Evolutionary conservation across 192 early-diverging fungal species (phyloP).

Genomic region (Linnemannia schmuckeri): DNA sequence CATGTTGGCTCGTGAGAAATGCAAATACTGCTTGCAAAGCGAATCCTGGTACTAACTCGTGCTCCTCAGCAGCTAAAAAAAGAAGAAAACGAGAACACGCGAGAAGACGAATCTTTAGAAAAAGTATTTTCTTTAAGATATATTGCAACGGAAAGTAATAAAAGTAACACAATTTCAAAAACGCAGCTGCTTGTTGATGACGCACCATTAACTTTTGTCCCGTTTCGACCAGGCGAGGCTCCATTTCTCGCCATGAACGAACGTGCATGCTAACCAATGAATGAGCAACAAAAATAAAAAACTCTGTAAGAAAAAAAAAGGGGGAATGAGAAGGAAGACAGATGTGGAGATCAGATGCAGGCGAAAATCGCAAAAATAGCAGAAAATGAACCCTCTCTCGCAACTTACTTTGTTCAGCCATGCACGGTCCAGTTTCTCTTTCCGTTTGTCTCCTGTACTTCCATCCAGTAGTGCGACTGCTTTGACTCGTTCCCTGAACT

Average conservation of each 20-base stretch:
- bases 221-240: background rate
- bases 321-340: too few relatives aligned
- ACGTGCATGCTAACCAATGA: background rate
- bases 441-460: background rate
- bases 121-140: too few relatives aligned
- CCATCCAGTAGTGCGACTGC: background rate
- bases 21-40: background rate
- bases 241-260: background rate
- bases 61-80: background rate
- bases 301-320: too few relatives aligned
- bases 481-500: background rate
- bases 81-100: background rate
- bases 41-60: background rate
- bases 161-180: too few relatives aligned
- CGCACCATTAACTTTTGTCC: background rate
- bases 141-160: too few relatives aligned
- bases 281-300: too few relatives aligned
- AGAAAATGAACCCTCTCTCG: background rate
- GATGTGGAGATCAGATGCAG: too few relatives aligned
- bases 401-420: background rate
- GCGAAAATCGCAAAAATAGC: background rate
- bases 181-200: background rate
- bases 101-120: too few relatives aligned
- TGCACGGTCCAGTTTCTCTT: background rate
- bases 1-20: background rate